Percentiles rank a stretch among this genome's conserved stretches.
Conservation (phyloP, 192 early-diverging fungal genomes). For the Spinellus fusiger region DNA sequence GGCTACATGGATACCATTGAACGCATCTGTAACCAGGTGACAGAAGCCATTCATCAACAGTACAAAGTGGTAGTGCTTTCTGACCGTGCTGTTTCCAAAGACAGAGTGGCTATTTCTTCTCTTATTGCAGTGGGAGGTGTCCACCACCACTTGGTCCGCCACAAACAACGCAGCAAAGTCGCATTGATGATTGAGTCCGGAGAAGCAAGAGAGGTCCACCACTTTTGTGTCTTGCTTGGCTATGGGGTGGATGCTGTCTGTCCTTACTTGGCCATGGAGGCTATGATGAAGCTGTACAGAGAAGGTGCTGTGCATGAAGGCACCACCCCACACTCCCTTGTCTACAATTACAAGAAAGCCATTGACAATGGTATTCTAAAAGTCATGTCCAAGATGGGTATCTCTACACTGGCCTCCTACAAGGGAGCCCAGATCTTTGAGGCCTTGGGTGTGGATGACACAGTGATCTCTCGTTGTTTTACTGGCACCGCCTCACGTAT, state of each 20-base stretch:
- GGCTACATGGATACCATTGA: constrained; percentile 81
- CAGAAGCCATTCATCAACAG: constrained; percentile 71
- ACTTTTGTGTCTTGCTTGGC: constrained; percentile 90
- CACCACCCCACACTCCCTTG: constrained; percentile 59
- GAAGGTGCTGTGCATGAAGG: constrained; percentile 65
- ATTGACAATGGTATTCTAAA: constrained; percentile 93
- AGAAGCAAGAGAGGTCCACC: constrained; percentile 94
- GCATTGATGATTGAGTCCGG: constrained; percentile 86
- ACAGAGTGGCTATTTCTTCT: constrained; percentile 77
- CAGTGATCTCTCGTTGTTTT: constrained; percentile 89
- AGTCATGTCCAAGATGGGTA: constrained; percentile 99
- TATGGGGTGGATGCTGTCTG: constrained; percentile 95
- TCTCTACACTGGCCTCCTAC: constrained; percentile 94
- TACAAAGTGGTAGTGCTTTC: constrained; percentile 82
- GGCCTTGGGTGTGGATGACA: constrained; percentile 82
- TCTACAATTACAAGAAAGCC: constrained; percentile 82
- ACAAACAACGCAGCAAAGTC: constrained; percentile 83
- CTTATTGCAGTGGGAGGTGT: constrained; percentile 87
- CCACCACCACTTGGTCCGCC: constrained; percentile 88
- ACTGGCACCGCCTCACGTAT: constrained; percentile 93
- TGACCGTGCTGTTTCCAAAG: constrained; percentile 56
- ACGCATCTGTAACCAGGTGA: constrained; percentile 80
- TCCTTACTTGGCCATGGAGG: constrained; percentile 89
- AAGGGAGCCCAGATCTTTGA: constrained; percentile 99
- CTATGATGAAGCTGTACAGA: constrained; percentile 83